Evolutionary conservation across 345 rosid genomes (phyloP), one percentile per base, ranked within the genome.

Genomic region (Pugionium dolabratum): DNA sequence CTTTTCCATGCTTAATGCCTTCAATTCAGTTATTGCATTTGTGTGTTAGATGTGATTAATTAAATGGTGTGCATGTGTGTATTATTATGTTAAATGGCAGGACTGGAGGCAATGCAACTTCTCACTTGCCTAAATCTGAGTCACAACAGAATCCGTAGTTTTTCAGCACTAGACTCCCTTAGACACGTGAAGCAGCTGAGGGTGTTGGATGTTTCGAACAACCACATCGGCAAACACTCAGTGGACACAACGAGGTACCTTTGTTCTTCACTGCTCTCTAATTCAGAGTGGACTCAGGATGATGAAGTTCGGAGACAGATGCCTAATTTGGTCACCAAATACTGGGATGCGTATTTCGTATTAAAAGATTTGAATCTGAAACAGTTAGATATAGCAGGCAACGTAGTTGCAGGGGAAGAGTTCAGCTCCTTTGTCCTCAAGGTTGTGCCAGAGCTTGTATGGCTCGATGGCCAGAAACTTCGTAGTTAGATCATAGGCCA

Each of bases 151-250:
- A 73, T 94, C 11, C 45, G 81, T 18, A 88, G 75, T 75, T 84
- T 94, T 77, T 79, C 89, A 52, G 83, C 97, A 11, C 60, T 94
- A 67, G 91, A 77, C 59, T 84, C 99, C 54, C 66, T 90, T 59
- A 82, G 92, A 75, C 80, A 63, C 66, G 65, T 94, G 72, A 83
- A 79, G 69, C 82, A 79, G 32, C 64, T 94, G 70, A 83, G 76
- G 73, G 89, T 79, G 62, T 66, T 94, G 77, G 82, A 88, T 77
- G 76, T 94, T 67, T 90, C 99, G 59, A 45, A 85, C 75, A 94
- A 90, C 62, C 85, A 86, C 80, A 88, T 94, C n/a, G 99, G 97
- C 39, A 63, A 82, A 9, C 95, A 90, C 75, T 74, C 96, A 10
- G 73, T 90, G 8, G 96, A 94, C 86, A 85, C 96, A 33, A 85